Percentiles rank a stretch among this genome's conserved stretches.
Conservation (phyloP, 768 basidiomycete species). For the Fibroporia radiculosa region DNA sequence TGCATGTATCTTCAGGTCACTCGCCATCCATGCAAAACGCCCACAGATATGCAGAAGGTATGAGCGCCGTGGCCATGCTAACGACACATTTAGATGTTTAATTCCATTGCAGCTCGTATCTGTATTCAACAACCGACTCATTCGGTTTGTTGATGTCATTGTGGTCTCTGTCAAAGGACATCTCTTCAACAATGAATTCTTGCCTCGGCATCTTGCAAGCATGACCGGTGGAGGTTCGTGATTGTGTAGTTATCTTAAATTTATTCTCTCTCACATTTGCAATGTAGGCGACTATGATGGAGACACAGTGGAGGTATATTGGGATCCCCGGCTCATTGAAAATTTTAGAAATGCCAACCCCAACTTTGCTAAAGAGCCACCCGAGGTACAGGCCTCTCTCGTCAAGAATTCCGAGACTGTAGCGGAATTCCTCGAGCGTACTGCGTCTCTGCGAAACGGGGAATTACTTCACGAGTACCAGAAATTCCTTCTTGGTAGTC, state of each 20-base stretch:
- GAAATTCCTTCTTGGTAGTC: constrained; percentile 39
- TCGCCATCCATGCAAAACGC: constrained; percentile 63
- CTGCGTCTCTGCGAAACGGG: constrained; percentile 20
- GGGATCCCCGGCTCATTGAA: constrained; percentile 47
- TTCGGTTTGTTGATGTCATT: constrained; percentile 48
- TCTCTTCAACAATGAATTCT: constrained; percentile 9
- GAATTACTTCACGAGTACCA: constrained; percentile 34
- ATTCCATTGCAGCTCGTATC: constrained; percentile 38
- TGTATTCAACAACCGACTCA: constrained; percentile 42
- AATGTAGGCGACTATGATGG: constrained; percentile 66
- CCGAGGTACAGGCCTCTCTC: constrained; percentile 34
- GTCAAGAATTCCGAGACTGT: constrained; percentile 37
- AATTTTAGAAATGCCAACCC: constrained; percentile 47
- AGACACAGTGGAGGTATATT: constrained; percentile 51
- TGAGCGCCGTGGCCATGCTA: background rate
- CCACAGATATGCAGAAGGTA: constrained; percentile 61
- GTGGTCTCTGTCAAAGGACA: constrained; percentile 27
- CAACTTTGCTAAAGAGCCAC: constrained; percentile 42
- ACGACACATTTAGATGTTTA: background rate
- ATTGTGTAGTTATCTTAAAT: background rate
- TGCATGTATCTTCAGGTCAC: constrained; percentile 33
- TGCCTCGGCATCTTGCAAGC: constrained; percentile 44
- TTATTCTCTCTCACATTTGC: background rate
- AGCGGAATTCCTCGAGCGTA: constrained; percentile 24
- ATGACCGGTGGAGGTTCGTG: constrained; percentile 53